Conservation (phyloP, 805 yeast species). For the Metschnikowia koreensis region DNA sequence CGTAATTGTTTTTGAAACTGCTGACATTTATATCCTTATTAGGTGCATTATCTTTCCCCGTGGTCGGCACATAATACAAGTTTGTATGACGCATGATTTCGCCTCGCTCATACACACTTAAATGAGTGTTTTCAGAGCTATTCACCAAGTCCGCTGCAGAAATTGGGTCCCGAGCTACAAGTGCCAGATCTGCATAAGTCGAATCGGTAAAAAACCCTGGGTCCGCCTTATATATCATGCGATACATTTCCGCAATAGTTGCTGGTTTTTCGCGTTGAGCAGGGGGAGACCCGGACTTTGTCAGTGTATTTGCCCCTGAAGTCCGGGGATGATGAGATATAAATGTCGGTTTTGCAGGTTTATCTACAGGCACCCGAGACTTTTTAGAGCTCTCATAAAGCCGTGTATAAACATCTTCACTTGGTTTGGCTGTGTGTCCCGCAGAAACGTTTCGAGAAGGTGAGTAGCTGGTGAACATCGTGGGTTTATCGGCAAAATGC, state of each 20-base stretch:
- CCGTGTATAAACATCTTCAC: conserved; percentile 14
- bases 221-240: conserved; percentile 25
- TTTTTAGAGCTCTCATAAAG: conserved; percentile 12
- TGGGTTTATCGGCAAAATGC: conserved; percentile 10
- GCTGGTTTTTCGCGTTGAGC: conserved; percentile 12
- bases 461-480: conserved; percentile 9
- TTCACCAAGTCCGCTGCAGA: conserved; percentile 7
- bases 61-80: conserved; percentile 51
- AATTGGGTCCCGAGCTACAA: conserved; percentile 5
- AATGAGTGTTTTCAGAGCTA: conserved; percentile 4
- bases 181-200: conserved; percentile 5
- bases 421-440: conserved; percentile 1
- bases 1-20: conserved; percentile 51
- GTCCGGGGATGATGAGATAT: not conserved
- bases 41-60: not conserved
- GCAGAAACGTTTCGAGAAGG: conserved; percentile 11
- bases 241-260: conserved; percentile 21
- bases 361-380: not conserved
- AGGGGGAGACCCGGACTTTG: not conserved
- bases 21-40: conserved; percentile 32
- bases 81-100: conserved; percentile 52
- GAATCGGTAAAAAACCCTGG: conserved; percentile 24
- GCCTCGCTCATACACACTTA: conserved; percentile 59
- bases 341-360: not conserved
- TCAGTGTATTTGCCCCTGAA: not conserved